Evolutionary conservation across 768 basidiomycete genomes (phyloP), one percentile per base, ranked within the genome.

Genomic region (Gloeostereum incarnatum): DNA sequence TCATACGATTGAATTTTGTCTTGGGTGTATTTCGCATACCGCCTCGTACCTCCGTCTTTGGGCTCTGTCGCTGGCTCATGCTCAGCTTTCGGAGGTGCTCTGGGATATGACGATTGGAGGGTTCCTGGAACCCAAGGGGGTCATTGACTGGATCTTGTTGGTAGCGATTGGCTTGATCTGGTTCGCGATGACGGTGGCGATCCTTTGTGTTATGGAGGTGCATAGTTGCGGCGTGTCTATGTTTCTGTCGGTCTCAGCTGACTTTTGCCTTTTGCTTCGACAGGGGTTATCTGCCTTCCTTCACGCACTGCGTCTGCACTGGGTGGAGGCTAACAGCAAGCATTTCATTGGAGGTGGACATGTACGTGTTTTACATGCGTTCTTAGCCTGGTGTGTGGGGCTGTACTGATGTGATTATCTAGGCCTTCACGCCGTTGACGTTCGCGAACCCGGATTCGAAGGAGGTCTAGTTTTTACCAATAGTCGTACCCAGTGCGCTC

Each of bases 1-100:
- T 53, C 96, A 98, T 61, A 94, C 92, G 18, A 97, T 99, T 60
- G 96, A 99, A 64, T 99, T 98, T 63, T 99, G 96, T 56, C 78
- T 99, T 23, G 96, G 94, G 5, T 97, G 94, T 59, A 97, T 97
- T 52, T 98, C 94, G 46, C 94, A 97, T 59, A 98, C 94, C 1
- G 89, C 89, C 9, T 90, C 86, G 11, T 89, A 88, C 60, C 75
- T 91, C 34, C 85, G 94, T 55, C 69, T 99, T 26, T 98, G 94
- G 94, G 96, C 96, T 14, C 74, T 99, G 5, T 99, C 96, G 18
- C 74, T 99, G 36, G 96, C 96, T 8, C 96, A 99, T 62, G 91
- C 96, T 14, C 96, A 98, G 61, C 69, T 99, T 13, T 94, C 91
- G 26, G 92, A 92, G 58, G 91, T 94, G 38, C 64, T 94, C 41